Evolutionary conservation across 768 basidiomycete genomes (phyloP), one percentile per base, ranked within the genome.

Genomic region (Leccinum obscurum): DNA sequence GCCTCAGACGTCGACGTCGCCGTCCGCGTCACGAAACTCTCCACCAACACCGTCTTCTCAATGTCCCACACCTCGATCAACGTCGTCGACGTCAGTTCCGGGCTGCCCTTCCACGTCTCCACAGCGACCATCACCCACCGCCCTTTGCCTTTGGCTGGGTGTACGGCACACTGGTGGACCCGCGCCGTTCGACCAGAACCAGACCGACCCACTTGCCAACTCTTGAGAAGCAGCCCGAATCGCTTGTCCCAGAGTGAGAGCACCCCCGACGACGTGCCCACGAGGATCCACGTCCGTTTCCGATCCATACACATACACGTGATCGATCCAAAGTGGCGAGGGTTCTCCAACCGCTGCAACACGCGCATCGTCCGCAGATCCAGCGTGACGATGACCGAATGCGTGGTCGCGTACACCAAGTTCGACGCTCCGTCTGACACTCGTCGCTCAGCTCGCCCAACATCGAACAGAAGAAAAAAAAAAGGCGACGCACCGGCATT

Each of bases 161-260:
- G 96, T 0, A 95, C 77, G 13, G 80, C 82, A 63, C 88, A 87
- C 67, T 93, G 87, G 61, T 92, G 82, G 24, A 95, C 83, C 39
- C 85, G 82, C 3, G 81, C 81, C 7, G 81, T 78, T 41, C 79
- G 75, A 2, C 84, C 84, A 2, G 77, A 77, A 11, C 81, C 77
- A 4, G 83, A 80, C 6, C 79, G 78, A 10, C 86, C 86, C 7
- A 86, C 86, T 67, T 86, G 85, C 95, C 96, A 98, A 61, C 87
- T 92, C 72, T 90, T 91, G 63, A 98, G 79, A 4, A 90, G 77
- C 20, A 98, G 78, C 1, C 95, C 95, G 65, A 98, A 99, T 10
- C 96, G 89, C 48, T 93, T 85, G 76, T 99, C 97, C 95, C 95
- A 99, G 3, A 99, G 80, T 0, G 91, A 87, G 13, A 98, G 76